These are phyloP conservation scores for Capsicum baccatum DNA, from an alignment of 257 asterid genomes.

Conservation along the genomic window DNA sequence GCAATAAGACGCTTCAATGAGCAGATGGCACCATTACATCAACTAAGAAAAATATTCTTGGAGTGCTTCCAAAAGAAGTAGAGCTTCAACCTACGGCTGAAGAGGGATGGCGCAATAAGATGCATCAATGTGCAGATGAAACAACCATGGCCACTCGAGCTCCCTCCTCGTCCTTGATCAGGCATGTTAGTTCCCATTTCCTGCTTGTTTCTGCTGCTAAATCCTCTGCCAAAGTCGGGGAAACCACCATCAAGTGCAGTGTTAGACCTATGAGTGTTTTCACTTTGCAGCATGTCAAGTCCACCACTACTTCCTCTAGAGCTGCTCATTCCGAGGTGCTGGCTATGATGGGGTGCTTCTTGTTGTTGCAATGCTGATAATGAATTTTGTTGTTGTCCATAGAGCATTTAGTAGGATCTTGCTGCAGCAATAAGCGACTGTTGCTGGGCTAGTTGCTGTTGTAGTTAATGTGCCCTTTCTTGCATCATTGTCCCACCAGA, in stretches of 20 bases:
- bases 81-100: no score
- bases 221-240: constrained; percentile 57
- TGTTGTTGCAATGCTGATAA: constrained; percentile 78
- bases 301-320: constrained; percentile 56
- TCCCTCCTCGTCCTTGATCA: constrained; percentile 58
- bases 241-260: constrained; percentile 49
- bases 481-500: constrained; percentile 63
- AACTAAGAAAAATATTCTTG: no score
- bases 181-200: constrained; percentile 51
- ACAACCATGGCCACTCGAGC: constrained; percentile 36
- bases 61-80: no score
- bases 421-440: constrained; percentile 78
- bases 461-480: constrained; percentile 69
- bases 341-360: constrained; percentile 52
- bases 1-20: no score
- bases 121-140: no score
- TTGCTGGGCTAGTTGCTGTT: constrained; percentile 78
- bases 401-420: constrained; percentile 70
- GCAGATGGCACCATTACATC: no score
- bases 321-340: constrained; percentile 71
- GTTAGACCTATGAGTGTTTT: constrained; percentile 52
- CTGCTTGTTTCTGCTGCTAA: constrained; percentile 61
- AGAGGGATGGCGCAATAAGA: no score
- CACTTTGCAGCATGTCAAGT: constrained; percentile 74
- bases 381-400: constrained; percentile 64